phyloP scores from a whole-genome alignment of 2,329 filamentous ascomycete genomes.

The Verruconis gallopava region DNA sequence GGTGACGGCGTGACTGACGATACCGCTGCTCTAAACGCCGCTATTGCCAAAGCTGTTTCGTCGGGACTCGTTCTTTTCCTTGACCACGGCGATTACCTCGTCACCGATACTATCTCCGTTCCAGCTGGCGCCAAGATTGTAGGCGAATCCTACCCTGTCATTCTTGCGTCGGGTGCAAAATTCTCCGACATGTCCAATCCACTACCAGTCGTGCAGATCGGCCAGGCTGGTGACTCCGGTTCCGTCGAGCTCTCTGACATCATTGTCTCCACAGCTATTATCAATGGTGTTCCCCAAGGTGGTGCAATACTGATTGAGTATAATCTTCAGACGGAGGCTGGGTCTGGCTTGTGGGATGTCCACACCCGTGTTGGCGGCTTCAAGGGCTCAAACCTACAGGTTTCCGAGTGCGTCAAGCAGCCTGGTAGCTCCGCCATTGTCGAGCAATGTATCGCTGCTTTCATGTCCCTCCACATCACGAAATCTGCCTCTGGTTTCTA shows the following conservation, averaged over 20 bases:
- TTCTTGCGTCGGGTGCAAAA: slow-evolving; percentile 55
- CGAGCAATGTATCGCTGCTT: slow-evolving; percentile 54
- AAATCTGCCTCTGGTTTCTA: slow-evolving; percentile 50
- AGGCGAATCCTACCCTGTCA: slow-evolving; percentile 72
- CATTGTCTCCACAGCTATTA: slow-evolving; percentile 55
- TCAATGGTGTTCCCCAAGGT: slow-evolving; percentile 59
- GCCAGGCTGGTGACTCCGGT: slow-evolving; percentile 49
- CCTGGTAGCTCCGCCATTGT: slow-evolving; percentile 48
- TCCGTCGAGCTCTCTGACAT: slow-evolving; percentile 59
- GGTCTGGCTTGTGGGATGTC: slow-evolving; percentile 66
- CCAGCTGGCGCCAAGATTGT: slow-evolving; percentile 65
- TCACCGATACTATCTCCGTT: slow-evolving; percentile 41
- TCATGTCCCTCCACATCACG: slow-evolving; percentile 39
- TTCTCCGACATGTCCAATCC: slow-evolving; percentile 40
- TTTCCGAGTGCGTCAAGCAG: slow-evolving; percentile 58
- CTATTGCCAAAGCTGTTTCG: slow-evolving; percentile 35
- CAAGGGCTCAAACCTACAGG: slow-evolving; percentile 55
- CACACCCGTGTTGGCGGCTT: slow-evolving; percentile 75
- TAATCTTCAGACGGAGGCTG: slow-evolving; percentile 58
- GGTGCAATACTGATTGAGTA: slow-evolving; percentile 73
- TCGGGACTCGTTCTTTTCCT: slow-evolving; percentile 44
- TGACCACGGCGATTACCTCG: slow-evolving; percentile 43
- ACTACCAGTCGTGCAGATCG: slow-evolving; percentile 53
- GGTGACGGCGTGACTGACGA: slow-evolving; percentile 64
- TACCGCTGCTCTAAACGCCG: slow-evolving; percentile 71